Evolutionary conservation across 108 stramenopile genomes (phyloP).

Genomic region (Cyclostephanos invisitatus): DNA sequence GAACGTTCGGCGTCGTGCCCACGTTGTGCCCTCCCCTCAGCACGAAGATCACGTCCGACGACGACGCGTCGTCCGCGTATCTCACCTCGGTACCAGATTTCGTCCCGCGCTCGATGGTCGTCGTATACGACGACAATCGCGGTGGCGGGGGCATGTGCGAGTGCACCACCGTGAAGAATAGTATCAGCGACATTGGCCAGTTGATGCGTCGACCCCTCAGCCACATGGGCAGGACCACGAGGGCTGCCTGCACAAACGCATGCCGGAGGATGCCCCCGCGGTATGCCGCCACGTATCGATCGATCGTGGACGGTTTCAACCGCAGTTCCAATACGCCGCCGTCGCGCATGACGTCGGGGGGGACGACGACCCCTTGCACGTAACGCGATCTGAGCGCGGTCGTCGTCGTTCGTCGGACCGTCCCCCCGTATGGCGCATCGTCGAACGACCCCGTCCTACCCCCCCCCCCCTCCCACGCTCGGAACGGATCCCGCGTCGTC

Average conservation of each 20-base stretch:
- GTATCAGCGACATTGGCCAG: constrained; percentile 37
- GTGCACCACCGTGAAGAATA: constrained; percentile 50
- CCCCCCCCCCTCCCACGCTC: not conserved
- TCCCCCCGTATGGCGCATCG: no score
- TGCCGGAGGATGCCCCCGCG: constrained; percentile 50
- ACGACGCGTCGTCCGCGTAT: constrained; percentile 31
- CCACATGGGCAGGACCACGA: constrained; percentile 48
- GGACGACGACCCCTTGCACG: constrained; percentile 59
- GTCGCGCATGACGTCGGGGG: constrained; percentile 59
- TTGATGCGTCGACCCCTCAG: constrained; percentile 45
- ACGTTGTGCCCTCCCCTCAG: constrained; percentile 58
- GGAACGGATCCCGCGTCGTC: not conserved
- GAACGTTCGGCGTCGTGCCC: no score
- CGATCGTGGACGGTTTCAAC: constrained; percentile 51
- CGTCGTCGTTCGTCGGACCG: not conserved
- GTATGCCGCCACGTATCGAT: constrained; percentile 58
- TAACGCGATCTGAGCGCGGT: constrained; percentile 53
- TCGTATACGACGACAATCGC: constrained; percentile 21
- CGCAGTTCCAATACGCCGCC: constrained; percentile 48
- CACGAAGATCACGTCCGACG: constrained; percentile 71
- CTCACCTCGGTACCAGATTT: constrained; percentile 64
- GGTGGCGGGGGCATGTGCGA: constrained; percentile 54
- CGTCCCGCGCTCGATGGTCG: constrained; percentile 50
- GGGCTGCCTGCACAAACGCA: constrained; percentile 40
- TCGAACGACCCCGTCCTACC: no score